phyloP scores from a whole-genome alignment of 306 rosid species.

The Cicer cuneatum region DNA sequence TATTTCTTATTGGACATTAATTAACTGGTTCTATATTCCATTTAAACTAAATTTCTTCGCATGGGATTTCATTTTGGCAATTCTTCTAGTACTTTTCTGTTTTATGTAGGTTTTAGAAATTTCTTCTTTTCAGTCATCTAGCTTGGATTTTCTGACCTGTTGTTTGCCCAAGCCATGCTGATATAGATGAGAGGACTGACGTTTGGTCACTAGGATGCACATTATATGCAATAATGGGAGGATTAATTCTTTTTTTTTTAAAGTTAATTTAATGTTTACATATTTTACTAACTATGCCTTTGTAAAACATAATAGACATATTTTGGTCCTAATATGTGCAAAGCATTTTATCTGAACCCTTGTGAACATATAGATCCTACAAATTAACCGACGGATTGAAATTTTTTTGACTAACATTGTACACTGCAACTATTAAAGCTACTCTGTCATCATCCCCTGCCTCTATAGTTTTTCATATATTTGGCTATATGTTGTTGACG shows the following conservation, averaged over 20 bases:
- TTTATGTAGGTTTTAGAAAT: constrained; percentile 30
- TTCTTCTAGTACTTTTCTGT: constrained; percentile 22
- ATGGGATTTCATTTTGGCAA: constrained; percentile 22
- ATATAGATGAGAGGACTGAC: constrained; percentile 95
- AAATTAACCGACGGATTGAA: constrained; percentile 11
- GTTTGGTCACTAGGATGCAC: constrained; percentile 99
- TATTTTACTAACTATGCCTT: constrained; percentile 19
- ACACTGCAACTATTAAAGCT: constrained; percentile 11
- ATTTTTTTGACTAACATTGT: constrained; percentile 2
- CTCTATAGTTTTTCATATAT: background rate
- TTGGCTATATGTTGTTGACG: constrained; percentile 1
- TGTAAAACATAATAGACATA: constrained; percentile 3
- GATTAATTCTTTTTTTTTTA: constrained; percentile 29
- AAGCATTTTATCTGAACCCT: constrained; percentile 32
- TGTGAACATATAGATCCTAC: constrained; percentile 23
- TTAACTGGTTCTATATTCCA: background rate
- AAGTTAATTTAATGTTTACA: constrained; percentile 21
- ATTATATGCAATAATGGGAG: constrained; percentile 95
- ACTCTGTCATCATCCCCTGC: background rate
- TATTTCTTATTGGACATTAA: constrained; percentile 9
- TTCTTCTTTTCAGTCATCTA: constrained; percentile 41
- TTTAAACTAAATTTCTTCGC: constrained; percentile 30
- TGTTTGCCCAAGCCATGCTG: constrained; percentile 75
- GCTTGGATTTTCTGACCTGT: constrained; percentile 38
- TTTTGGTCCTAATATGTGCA: constrained; percentile 8